Evolutionary conservation across 352 stramenopile genomes (phyloP), one percentile per base, ranked within the genome.

Genomic region (Aphanomyces cochlioides): DNA sequence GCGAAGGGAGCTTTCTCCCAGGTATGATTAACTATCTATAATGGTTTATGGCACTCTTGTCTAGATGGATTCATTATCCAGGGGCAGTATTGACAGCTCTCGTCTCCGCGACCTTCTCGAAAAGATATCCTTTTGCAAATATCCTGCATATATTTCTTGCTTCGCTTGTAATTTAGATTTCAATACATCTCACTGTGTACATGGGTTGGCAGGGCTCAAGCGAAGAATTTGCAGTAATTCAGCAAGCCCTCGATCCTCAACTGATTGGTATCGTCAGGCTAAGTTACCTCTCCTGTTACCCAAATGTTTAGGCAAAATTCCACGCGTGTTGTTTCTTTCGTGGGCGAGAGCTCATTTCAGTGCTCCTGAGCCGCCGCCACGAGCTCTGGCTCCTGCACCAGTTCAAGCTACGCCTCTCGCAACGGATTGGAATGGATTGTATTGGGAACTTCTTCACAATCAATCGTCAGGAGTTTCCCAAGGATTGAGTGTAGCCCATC

Each of bases 171-270:
- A 7, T n/a, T 54, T 40, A 56, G 7, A 10, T 41, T 19, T 58
- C n/a, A 43, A 8, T 54, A 37, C 41, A 56, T 59, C 8, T 45
- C 37, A 41, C 4, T 15, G 15, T 38, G 13, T 50, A 82, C 77
- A 73, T 84, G 69, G 78, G 78, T 39, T 91, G 82, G 82, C 73
- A 87, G 21, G 77, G 78, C 3, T 68, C 77, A 7, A 74, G 76
- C 12, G 69, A 72, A 2, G 78, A 87, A 40, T 72, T 87, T 28
- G 59, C 60, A 2, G n/a, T 79, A 15, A 73, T 86, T 43, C 79
- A 90, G 54, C 79, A 89, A 36, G 76, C 85, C 19, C 69, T 91
- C 47, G 84, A 89, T 41, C 76, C 81, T 0, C 73, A 73, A 15
- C 65, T 74, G 7, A 75, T 77, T 13, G 80, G 59, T 67, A 56